These are phyloP conservation scores for Pichia rugopelliculosa DNA, from an alignment of 805 yeast species.

Conservation along the genomic window DNA sequence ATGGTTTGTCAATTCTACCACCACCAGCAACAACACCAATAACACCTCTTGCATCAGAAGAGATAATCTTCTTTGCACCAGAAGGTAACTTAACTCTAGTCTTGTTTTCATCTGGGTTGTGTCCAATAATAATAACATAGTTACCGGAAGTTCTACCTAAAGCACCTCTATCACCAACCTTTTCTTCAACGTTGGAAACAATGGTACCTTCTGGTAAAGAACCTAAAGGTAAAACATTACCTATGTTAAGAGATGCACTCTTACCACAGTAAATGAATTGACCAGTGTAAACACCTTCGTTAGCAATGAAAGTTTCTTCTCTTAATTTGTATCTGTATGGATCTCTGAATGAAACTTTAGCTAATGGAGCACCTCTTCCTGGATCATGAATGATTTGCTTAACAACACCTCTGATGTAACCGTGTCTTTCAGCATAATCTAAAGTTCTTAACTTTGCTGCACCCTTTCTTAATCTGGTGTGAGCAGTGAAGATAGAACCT, in stretches of 20 bases:
- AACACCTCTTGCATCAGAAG: conserved; percentile 98
- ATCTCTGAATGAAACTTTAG: conserved; percentile 98
- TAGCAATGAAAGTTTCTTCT: conserved; percentile 98
- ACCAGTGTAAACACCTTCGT: conserved; percentile 99
- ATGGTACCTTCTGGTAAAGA: conserved; percentile 99
- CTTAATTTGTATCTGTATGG: conserved; percentile 98
- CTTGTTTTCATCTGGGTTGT: conserved; percentile 98
- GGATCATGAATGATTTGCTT: conserved; percentile 98
- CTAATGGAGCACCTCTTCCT: conserved; percentile 99
- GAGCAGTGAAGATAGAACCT: conserved; percentile 99
- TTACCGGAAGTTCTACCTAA: conserved; percentile 99
- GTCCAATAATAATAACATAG: conserved; percentile 98
- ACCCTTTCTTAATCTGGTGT: conserved; percentile 99
- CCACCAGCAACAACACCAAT: conserved; percentile 99
- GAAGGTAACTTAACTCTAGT: conserved; percentile 99
- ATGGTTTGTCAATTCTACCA: conserved; percentile 99
- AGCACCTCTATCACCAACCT: conserved; percentile 99
- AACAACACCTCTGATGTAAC: conserved; percentile 99
- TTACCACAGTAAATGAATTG: conserved; percentile 98
- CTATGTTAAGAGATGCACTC: conserved; percentile 94
- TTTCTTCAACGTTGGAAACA: conserved; percentile 96
- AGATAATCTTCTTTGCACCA: conserved; percentile 95
- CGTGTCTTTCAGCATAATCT: conserved; percentile 99
- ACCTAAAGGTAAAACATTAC: conserved; percentile 96
- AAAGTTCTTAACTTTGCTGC: conserved; percentile 99